These are phyloP conservation scores for Penicillium verhagenii DNA, from an alignment of 495 filamentous ascomycete species.

Conservation along the genomic window DNA sequence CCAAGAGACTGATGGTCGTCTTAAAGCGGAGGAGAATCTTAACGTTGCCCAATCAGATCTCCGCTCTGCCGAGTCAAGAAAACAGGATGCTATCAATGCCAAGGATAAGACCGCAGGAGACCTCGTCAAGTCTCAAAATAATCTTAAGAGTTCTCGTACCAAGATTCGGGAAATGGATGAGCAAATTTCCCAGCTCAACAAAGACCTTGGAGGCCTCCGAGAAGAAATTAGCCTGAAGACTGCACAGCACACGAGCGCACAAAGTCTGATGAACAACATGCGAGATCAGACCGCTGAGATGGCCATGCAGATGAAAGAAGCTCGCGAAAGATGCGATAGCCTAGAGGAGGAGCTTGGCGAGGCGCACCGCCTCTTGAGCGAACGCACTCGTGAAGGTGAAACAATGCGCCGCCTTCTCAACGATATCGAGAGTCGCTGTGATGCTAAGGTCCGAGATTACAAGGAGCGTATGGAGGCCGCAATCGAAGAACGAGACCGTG, in stretches of 20 bases:
- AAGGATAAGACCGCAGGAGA: conserved; percentile 67
- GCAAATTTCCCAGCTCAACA: conserved; percentile 60
- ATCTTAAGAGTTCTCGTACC: conserved; percentile 59
- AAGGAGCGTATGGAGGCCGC: conserved; percentile 84
- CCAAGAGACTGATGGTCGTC: conserved; percentile 68
- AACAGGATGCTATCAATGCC: conserved; percentile 69
- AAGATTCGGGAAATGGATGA: conserved; percentile 71
- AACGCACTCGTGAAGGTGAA: conserved; percentile 91
- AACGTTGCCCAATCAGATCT: conserved; percentile 70
- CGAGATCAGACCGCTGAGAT: conserved; percentile 87
- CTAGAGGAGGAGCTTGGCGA: conserved; percentile 94
- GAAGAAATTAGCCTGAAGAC: conserved; percentile 84
- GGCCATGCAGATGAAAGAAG: conserved; percentile 90
- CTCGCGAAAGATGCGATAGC: conserved; percentile 74
- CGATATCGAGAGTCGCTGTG: conserved; percentile 81
- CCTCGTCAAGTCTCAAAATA: conserved; percentile 66
- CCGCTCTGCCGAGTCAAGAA: conserved; percentile 70
- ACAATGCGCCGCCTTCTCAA: conserved; percentile 88
- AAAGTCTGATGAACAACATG: conserved; percentile 85
- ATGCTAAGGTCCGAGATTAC: conserved; percentile 80
- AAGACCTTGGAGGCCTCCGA: conserved; percentile 62
- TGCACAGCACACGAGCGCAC: conserved; percentile 80
- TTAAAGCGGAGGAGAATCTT: conserved; percentile 74
- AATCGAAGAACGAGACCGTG: conserved; percentile 86
- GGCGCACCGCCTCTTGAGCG: conserved; percentile 79